These are phyloP conservation scores for Magnolia sinica DNA, from an alignment of 164 flowering plant species.

Conservation along the genomic window DNA sequence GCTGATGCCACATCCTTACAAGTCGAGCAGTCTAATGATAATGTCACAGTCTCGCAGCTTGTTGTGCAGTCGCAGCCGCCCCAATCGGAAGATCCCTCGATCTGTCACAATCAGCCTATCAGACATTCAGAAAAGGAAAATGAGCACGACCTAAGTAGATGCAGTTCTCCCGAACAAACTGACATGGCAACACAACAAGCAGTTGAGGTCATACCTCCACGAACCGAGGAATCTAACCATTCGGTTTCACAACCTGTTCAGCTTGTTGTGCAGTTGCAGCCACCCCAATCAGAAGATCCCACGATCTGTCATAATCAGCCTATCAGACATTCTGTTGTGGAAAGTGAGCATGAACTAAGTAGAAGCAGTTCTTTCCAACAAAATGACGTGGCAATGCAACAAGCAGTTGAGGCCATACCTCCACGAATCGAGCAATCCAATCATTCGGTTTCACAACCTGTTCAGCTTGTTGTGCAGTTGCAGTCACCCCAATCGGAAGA, in stretches of 20 bases:
- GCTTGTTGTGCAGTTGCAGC: constrained; percentile 11
- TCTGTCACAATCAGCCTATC: constrained; percentile 6
- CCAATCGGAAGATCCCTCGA: neutral
- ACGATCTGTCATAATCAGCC: constrained; percentile 5
- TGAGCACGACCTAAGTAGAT: neutral
- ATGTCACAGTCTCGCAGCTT: neutral
- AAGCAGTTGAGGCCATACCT: constrained; percentile 4
- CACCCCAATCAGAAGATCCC: constrained; percentile 1
- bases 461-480: constrained; percentile 5
- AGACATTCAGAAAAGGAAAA: neutral
- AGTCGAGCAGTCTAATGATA: constrained; percentile 1
- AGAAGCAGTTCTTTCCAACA: neutral
- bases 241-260: no score
- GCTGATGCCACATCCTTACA: neutral
- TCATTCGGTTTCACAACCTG: no score
- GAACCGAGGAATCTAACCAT: constrained; percentile 13
- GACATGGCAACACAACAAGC: constrained; percentile 4
- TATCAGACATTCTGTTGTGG: neutral
- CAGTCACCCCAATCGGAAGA: constrained; percentile 6
- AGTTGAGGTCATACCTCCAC: constrained; percentile 4
- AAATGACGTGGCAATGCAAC: constrained; percentile 2
- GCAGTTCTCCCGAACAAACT: neutral
- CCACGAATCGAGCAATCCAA: constrained; percentile 14
- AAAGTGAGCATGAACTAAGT: neutral
- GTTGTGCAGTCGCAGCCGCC: constrained; percentile 11